phyloP scores from a whole-genome alignment of 495 filamentous ascomycete genomes.

The Usnea hakonensis region DNA sequence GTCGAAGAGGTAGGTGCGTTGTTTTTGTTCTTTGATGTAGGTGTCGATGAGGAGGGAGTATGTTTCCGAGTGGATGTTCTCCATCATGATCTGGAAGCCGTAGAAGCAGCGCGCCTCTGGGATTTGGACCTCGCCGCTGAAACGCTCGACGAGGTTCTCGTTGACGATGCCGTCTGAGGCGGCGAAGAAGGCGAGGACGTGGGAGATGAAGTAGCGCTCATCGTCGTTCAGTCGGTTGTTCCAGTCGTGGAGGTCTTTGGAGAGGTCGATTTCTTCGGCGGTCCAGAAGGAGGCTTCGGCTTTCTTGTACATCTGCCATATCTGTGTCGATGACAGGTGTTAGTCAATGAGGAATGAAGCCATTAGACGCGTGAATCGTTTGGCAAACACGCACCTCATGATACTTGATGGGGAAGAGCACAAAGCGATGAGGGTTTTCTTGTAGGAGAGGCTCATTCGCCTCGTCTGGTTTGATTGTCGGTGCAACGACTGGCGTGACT shows the following conservation, averaged over 20 bases:
- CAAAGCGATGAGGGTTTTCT: conserved; percentile 94
- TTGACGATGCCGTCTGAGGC: conserved; percentile 99
- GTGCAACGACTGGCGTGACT: conserved; percentile 44
- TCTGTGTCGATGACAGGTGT: conserved; percentile 43
- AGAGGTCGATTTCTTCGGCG: conserved; percentile 97
- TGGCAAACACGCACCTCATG: conserved; percentile 73
- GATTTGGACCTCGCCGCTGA: conserved; percentile 93
- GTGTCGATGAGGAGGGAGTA: conserved; percentile 99
- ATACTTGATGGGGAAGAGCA: conserved; percentile 98
- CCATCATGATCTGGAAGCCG: conserved; percentile 99
- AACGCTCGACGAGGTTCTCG: conserved; percentile 97
- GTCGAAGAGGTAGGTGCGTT: conserved; percentile 92
- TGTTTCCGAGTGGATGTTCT: conserved; percentile 99
- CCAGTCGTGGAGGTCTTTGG: conserved; percentile 98
- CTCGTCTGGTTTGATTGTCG: conserved; percentile 62
- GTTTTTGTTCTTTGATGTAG: conserved; percentile 97
- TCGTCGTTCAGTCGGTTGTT: conserved; percentile 95
- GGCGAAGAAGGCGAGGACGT: conserved; percentile 98
- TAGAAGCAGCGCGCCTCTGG: conserved; percentile 99
- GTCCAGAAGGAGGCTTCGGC: conserved; percentile 99
- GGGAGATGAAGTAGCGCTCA: conserved; percentile 95
- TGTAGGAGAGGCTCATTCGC: conserved; percentile 83
- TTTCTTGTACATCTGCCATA: conserved; percentile 99
- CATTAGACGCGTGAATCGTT: conserved; percentile 68
- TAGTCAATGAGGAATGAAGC: conserved; percentile 27